A percentile compares a stretch with the other conserved stretches of the same genome.
Evolutionary conservation across 306 rosid species (phyloP).

Genomic region (Vigna reflexopilosa): DNA sequence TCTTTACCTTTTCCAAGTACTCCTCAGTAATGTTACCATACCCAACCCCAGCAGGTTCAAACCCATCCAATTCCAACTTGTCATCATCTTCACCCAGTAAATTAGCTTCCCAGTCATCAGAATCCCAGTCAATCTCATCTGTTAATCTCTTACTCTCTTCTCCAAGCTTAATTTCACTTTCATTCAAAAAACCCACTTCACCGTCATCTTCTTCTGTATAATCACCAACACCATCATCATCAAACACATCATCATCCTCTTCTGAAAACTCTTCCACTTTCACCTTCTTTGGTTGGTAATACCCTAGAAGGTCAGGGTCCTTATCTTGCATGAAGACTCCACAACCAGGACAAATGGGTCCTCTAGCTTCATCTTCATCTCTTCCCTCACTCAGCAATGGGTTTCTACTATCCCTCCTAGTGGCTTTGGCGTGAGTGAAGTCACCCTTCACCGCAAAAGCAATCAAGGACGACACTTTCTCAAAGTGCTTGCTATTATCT

Average conservation of each 20-base stretch:
- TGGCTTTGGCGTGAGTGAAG: slow-evolving; percentile 44
- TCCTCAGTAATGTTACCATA: slow-evolving; percentile 84
- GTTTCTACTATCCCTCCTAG: slow-evolving; percentile 47
- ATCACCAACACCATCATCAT: slow-evolving; percentile 6
- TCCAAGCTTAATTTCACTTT: slow-evolving; percentile 43
- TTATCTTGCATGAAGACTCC: slow-evolving; percentile 91
- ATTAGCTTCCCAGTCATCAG: slow-evolving; percentile 78
- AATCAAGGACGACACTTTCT: slow-evolving; percentile 43
- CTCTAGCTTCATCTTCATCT: slow-evolving; percentile 82
- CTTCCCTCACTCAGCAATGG: slow-evolving; percentile 89
- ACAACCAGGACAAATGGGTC: slow-evolving; percentile 92
- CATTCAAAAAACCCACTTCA: slow-evolving; percentile 43
- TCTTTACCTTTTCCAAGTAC: slow-evolving; percentile 63
- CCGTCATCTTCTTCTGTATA: slow-evolving; percentile 42
- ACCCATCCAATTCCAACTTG: slow-evolving; percentile 67
- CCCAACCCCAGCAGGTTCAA: slow-evolving; percentile 79
- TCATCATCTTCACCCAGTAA: slow-evolving; percentile 61
- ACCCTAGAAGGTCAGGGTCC: slow-evolving; percentile 78
- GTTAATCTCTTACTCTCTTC: slow-evolving; percentile 43
- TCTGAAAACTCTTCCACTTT: slow-evolving; percentile 44
- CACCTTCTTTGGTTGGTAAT: slow-evolving; percentile 59
- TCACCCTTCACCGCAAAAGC: slow-evolving; percentile 55
- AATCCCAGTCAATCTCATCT: slow-evolving; percentile 74
- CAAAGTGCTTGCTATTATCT: slow-evolving; percentile 35
- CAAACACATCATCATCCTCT: slow-evolving; percentile 49